Base-by-base conservation (phyloP, 495 filamentous ascomycete genomes). In the Chaetomium tenue region DNA sequence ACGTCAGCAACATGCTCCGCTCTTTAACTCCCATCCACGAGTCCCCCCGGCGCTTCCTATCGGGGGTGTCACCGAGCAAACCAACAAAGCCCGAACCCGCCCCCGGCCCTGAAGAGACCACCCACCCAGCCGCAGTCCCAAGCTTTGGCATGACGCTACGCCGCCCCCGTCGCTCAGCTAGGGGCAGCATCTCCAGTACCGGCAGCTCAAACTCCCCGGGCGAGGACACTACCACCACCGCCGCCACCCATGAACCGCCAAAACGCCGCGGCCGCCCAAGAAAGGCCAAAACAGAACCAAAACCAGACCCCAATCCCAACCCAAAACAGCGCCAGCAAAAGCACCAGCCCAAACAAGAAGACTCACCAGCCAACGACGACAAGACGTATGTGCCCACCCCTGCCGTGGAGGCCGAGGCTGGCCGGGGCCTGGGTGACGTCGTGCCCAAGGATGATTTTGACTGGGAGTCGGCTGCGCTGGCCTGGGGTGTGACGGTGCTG, bases 401-500 rank as follows among this genome's bases (percentile, higher is more conserved):
- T 18, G 70, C 64, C 15, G 72, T 68, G 22, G 46, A 57, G 28
- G 64, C 55, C 2, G 69, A 65, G 0, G 23, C 66, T 3, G 63
- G 67, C 0, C 70, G 75, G 60, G 72, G 72, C 0, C 70, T 76
- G 60, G 72, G 72, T 0, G 77, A 79, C 63, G 57, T 70, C 12
- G 18, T 76, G 3, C 73, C 72, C 16, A 68, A 68, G 5, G 67
- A 70, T 12, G 76, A 75, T 12, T 70, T 77, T 28, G 79, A 83
- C 48, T 80, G 79, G 78, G 81, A 83, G 57, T 71, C 72, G 18
- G 75, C 72, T 4, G 72, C 79, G 37, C 68, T 83, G 6, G 75
- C 78, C 6, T 82, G 79, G 79, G 76, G 75, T 2, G 58, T 80
- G 60, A 76, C 75, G 4, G 70, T 71, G 22, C 59, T 78, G 42